phyloP scores from a whole-genome alignment of 331 rosid species.

The Phaseolus coccineus region DNA sequence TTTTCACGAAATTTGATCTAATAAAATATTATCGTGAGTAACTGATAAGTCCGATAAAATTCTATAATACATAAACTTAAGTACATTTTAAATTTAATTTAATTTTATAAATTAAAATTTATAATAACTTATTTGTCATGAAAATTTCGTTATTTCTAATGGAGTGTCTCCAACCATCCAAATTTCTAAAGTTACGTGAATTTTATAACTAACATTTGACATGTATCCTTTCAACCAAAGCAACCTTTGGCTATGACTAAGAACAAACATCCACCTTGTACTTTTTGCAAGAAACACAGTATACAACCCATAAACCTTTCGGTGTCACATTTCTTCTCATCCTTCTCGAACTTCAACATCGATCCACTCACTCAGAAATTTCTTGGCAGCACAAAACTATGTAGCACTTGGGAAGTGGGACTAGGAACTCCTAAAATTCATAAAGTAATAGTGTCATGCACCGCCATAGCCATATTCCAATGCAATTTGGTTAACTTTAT shows the following conservation, averaged over 20 bases:
- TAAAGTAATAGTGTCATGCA: conserved; percentile 21
- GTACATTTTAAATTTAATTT: too few species aligned
- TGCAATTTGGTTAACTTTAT: conserved; percentile 52
- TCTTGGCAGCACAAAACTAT: conserved; percentile 41
- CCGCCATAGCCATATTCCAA: conserved; percentile 62
- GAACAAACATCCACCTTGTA: conserved; percentile 39
- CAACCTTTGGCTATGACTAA: neutral
- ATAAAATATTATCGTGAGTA: too few species aligned
- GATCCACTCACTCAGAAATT: conserved; percentile 43
- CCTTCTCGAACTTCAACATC: conserved; percentile 42
- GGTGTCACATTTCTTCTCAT: conserved; percentile 29
- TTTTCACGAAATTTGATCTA: too few species aligned
- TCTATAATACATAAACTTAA: too few species aligned
- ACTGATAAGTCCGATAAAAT: too few species aligned
- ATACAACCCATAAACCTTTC: neutral
- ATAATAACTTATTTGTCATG: too few species aligned
- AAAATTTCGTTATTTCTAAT: too few species aligned
- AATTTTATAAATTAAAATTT: too few species aligned
- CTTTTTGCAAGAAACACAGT: conserved; percentile 39
- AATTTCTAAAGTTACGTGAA: neutral
- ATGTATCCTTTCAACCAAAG: neutral
- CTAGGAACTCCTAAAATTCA: neutral
- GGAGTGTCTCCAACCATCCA: too few species aligned
- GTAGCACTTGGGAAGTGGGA: conserved; percentile 14
- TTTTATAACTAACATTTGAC: neutral